Percentiles rank a stretch among this genome's conserved stretches.
phyloP scores from a whole-genome alignment of 257 asterid species.

The Lavandula angustifolia region DNA sequence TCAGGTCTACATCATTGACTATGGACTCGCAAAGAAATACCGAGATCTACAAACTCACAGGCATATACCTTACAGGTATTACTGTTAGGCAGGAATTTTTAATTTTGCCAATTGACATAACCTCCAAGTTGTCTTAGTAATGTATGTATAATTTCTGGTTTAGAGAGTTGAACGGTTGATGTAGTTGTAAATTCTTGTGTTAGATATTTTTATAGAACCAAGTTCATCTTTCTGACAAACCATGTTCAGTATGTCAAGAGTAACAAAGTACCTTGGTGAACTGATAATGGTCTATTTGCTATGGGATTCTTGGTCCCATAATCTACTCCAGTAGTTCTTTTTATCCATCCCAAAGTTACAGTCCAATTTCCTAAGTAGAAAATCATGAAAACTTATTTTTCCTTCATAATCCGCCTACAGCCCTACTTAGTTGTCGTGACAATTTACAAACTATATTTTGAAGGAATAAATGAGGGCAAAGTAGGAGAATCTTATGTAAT shows the following conservation, averaged over 20 bases:
- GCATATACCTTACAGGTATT: conserved; percentile 95
- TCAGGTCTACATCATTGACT: conserved; percentile 94
- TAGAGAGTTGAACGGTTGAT: conserved; percentile 11
- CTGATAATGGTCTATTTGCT: neutral
- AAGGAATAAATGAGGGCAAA: too few species aligned
- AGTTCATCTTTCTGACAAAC: conserved; percentile 20
- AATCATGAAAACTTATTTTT: too few species aligned
- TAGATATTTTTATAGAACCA: too few species aligned
- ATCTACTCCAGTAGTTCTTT: neutral
- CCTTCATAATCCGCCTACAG: too few species aligned
- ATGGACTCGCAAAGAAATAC: conserved; percentile 93
- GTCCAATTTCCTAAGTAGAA: too few species aligned
- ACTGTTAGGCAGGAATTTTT: conserved; percentile 1
- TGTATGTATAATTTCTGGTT: conserved; percentile 16
- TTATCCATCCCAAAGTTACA: too few species aligned
- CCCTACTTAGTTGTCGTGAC: neutral
- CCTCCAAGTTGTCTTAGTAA: neutral
- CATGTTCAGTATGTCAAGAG: neutral
- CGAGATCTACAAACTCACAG: conserved; percentile 92
- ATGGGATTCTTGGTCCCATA: neutral
- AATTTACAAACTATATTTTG: too few species aligned
- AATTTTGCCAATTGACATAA: neutral
- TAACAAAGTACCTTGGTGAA: conserved; percentile 3
- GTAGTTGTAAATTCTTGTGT: neutral
- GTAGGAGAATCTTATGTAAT: too few species aligned